Base-by-base conservation (phyloP, 2,329 filamentous ascomycete genomes). In the Talaromyces sp. region DNA sequence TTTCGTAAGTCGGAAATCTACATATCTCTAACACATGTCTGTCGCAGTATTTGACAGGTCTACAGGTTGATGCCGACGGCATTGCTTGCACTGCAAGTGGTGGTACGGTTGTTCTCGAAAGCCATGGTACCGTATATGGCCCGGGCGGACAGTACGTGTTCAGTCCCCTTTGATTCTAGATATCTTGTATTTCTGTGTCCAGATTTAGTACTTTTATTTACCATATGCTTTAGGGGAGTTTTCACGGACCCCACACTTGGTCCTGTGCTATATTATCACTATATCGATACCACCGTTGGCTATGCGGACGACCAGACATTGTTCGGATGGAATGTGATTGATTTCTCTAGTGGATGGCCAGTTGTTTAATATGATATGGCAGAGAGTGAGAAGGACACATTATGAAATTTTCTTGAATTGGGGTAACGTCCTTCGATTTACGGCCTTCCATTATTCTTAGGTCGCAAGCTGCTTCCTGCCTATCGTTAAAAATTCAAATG, bases 111-210 rank as follows among this genome's bases (percentile, higher is more conserved):
- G 82, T 90, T 0, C 76, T 89, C 0, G 79, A 81, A 64, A 84
- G 80, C 14, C 85, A 89, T 64, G 83, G 74, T 6, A 82, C 73
- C 27, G 79, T 88, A 0, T 89, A 89, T 65, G 86, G 83, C 31
- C 86, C 87, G 17, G 87, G 87, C 63, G 86, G 86, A 41, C 86
- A 89, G 71, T 84, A 83, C 50, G 80, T 86, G 8, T 9, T 5
- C 26, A 46, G 19, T 4, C 8, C 41, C 29, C 11, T n/a, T 19
- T 26, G 55, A 58, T 9, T 4, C 53, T 19, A 1, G 7, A 9
- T 3, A 21, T 35, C 2, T 41, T 43, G 19, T 6, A 27, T 27
- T 27, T 27, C 26, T 27, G 26, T 27, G 6, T 6, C 26, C 6
- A 3, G 26, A 26, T 13, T 29, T 4, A 26, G 56, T 6, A 46